Percentiles rank a stretch among this genome's conserved stretches.
Conservation (phyloP, 148 eudicot genomes). For the Pouteria glomerata region DNA sequence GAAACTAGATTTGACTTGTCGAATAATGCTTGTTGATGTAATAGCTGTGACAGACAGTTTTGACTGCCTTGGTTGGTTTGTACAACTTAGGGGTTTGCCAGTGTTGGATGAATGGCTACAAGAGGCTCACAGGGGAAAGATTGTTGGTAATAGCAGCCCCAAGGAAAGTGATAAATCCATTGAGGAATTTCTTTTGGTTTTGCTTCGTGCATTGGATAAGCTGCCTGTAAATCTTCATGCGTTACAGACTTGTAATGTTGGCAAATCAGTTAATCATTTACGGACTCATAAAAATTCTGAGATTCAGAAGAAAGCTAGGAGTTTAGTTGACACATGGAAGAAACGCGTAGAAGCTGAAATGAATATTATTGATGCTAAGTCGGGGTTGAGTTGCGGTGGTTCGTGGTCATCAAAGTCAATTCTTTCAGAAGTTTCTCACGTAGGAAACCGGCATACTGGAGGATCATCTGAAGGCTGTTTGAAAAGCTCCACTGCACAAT, state of each 20-base stretch:
- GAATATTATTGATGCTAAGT: slow-evolving; percentile 57
- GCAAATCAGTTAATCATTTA: slow-evolving; percentile 87
- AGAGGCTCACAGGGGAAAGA: slow-evolving; percentile 76
- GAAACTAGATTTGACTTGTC: slow-evolving; percentile 50
- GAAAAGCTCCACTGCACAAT: slow-evolving; percentile 41
- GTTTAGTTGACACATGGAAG: slow-evolving; percentile 95
- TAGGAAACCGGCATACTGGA: slow-evolving; percentile 38
- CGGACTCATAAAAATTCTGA: slow-evolving; percentile 73
- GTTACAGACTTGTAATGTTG: slow-evolving; percentile 77
- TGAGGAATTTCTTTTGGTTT: slow-evolving; percentile 78
- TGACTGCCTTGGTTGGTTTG: slow-evolving; percentile 79
- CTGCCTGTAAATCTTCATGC: slow-evolving; percentile 91
- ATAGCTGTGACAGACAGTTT: slow-evolving; percentile 72
- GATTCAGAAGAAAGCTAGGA: slow-evolving; percentile 89
- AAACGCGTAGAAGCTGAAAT: slow-evolving; percentile 97
- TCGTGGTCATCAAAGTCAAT: slow-evolving; percentile 58
- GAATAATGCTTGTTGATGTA: slow-evolving; percentile 65
- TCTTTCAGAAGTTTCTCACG: slow-evolving; percentile 51
- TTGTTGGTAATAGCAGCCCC: slow-evolving; percentile 48
- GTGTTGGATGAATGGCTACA: slow-evolving; percentile 92
- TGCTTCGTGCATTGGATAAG: slow-evolving; percentile 85
- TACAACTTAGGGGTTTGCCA: slow-evolving; percentile 76
- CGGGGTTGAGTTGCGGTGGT: slow-evolving; percentile 49
- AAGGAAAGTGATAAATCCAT: slow-evolving; percentile 67
- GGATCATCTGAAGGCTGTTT: slow-evolving; percentile 51